A percentile compares a stretch with the other conserved stretches of the same genome.
Conservation (phyloP, 2,329 filamentous ascomycete genomes). For the Paraphaeosphaeria minitans region DNA sequence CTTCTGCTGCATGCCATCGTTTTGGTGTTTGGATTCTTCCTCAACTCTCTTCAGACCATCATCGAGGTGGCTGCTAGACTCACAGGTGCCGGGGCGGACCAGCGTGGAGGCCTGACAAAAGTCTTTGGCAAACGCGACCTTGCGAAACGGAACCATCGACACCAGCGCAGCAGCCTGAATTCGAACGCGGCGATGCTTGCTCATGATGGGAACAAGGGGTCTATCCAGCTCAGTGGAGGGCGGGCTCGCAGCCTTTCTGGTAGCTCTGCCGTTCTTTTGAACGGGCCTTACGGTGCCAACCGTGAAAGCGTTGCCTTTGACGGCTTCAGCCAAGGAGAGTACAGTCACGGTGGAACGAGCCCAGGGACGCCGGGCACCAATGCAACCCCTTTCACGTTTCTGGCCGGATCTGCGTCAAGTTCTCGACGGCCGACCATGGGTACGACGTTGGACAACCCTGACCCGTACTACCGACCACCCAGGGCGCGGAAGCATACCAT, state of each 20-base stretch:
- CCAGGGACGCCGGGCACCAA: slow-evolving; percentile 74
- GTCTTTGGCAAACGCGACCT: slow-evolving; percentile 88
- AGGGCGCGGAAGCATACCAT: slow-evolving; percentile 68
- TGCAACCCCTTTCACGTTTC: slow-evolving; percentile 72
- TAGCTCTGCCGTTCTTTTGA: slow-evolving; percentile 66
- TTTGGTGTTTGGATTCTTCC: slow-evolving; percentile 87
- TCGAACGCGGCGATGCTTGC: slow-evolving; percentile 83
- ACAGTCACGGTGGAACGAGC: slow-evolving; percentile 65
- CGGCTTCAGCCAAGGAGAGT: slow-evolving; percentile 55
- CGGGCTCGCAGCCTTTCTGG: slow-evolving; percentile 65
- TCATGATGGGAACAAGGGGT: slow-evolving; percentile 68
- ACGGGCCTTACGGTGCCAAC: slow-evolving; percentile 52
- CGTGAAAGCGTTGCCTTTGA: slow-evolving; percentile 61
- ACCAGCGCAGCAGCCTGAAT: slow-evolving; percentile 77
- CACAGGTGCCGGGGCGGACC: slow-evolving; percentile 79
- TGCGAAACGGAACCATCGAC: slow-evolving; percentile 70
- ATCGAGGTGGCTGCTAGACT: slow-evolving; percentile 85
- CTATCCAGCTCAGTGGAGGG: slow-evolving; percentile 58
- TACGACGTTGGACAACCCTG: slow-evolving; percentile 51
- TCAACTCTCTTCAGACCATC: slow-evolving; percentile 88
- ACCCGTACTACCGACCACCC: slow-evolving; percentile 89
- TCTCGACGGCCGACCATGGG: slow-evolving; percentile 47
- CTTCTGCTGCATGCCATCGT: slow-evolving; percentile 84
- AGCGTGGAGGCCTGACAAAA: slow-evolving; percentile 81
- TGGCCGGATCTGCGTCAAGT: slow-evolving; percentile 56